Evolutionary conservation across 805 yeast species (phyloP).

Genomic region (Cyberlindnera meyerae): DNA sequence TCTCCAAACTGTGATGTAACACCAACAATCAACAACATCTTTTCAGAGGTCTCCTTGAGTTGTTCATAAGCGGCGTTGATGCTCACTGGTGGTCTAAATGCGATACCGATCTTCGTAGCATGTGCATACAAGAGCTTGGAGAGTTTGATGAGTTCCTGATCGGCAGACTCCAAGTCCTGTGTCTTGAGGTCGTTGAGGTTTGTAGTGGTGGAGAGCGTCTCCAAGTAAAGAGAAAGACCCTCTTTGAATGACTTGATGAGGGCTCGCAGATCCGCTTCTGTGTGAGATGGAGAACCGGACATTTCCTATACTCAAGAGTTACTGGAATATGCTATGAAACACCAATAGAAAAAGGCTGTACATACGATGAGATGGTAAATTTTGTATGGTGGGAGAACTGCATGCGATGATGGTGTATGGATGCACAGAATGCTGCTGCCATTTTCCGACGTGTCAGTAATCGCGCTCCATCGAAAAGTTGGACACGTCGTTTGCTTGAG

Average conservation of each 20-base stretch:
- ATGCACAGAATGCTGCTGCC: no score
- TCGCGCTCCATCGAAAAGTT: no score
- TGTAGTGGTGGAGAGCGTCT: slow-evolving; percentile 5
- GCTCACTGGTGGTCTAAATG: slow-evolving; percentile 56
- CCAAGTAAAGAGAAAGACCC: slow-evolving; percentile 16
- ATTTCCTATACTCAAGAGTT: neutral
- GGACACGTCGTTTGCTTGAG: no score
- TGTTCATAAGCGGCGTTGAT: slow-evolving; percentile 46
- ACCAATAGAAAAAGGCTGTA: no score
- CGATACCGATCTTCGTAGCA: slow-evolving; percentile 69
- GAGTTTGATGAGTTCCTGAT: slow-evolving; percentile 56
- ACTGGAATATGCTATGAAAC: no score
- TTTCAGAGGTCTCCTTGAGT: slow-evolving; percentile 40
- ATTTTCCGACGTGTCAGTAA: no score
- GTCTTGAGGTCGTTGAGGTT: slow-evolving; percentile 11
- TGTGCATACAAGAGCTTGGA: slow-evolving; percentile 63
- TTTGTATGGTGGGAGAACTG: no score
- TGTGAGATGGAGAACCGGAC: slow-evolving; percentile 4
- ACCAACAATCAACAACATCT: slow-evolving; percentile 41
- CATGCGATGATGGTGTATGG: no score
- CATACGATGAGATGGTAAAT: no score
- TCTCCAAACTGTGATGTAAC: slow-evolving; percentile 38
- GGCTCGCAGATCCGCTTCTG: slow-evolving; percentile 18
- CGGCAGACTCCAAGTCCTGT: slow-evolving; percentile 38
- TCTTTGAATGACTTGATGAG: slow-evolving; percentile 18